Base-by-base conservation (phyloP, 495 filamentous ascomycete species). In the Xylona heveae region DNA sequence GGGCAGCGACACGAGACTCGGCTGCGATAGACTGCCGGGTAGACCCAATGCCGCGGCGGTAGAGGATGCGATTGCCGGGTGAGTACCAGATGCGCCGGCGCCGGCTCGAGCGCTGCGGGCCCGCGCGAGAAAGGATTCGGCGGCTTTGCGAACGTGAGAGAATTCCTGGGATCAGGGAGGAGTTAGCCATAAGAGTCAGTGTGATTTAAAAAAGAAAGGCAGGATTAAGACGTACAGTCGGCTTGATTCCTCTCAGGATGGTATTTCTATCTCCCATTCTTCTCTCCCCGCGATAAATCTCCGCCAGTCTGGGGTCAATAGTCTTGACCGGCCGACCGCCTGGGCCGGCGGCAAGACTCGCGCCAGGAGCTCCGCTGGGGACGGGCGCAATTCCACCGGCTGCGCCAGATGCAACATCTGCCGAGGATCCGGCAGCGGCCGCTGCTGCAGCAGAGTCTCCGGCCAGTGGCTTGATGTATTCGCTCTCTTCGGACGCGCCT, bases 221-320 rank as follows among this genome's bases (percentile, higher is more conserved):
- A 37, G 27, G 20, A 13, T n/a, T 9, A 19, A 20, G 13, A 57
- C 74, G 45, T 59, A 91, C 84, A 19, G 77, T 85, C 21, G 82
- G 77, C 47, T 93, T 95, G 40, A 82, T 77, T 1, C 88, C 88
- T 26, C 80, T 58, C 33, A 99, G 59, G 19, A 85, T 64, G 22
- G 63, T 83, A 52, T 99, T 95, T 20, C 82, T 68, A 50, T 99
- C 88, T 6, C 82, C 82, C 66, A 88, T 81, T 48, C 71, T 74
- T 23, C 88, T 62, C 55, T 97, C 88, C 6, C 75, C 75, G 38
- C 75, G 75, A 49, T 93, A 94, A 28, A 95, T 94, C 49, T 77
- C 75, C 35, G 74, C 63, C 26, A 97, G 51, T 28, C 81, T 59
- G 8, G 78, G 80, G 48, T 91, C 80, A 34, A 90, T 56, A 18